Percentiles rank a stretch among this genome's conserved stretches.
Evolutionary conservation across 177 flowering plant genomes (phyloP).

Genomic region (Telopea speciosissima): DNA sequence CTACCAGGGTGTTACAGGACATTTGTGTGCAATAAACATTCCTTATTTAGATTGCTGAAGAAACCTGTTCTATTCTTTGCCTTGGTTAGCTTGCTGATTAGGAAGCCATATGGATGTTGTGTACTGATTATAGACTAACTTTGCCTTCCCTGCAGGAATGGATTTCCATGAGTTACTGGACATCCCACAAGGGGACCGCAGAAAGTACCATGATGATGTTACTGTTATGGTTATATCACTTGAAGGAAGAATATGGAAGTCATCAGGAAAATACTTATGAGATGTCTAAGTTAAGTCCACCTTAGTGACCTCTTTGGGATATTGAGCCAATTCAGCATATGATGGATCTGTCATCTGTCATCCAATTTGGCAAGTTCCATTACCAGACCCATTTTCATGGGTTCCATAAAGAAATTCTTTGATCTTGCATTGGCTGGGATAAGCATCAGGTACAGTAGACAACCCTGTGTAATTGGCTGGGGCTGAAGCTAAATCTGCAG

Average conservation of each 20-base stretch:
- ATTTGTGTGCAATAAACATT: no score
- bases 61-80: no score
- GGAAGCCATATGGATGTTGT: no score
- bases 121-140: background rate
- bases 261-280: constrained; percentile 5
- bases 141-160: constrained; percentile 4
- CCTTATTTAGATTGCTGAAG: no score
- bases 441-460: background rate
- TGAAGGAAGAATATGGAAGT: constrained; percentile 10
- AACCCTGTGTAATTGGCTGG: background rate
- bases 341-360: background rate
- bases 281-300: background rate
- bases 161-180: constrained; percentile 11
- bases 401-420: background rate
- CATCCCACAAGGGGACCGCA: constrained; percentile 13
- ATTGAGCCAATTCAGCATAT: background rate
- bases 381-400: background rate
- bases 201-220: constrained; percentile 12
- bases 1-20: no score
- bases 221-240: constrained; percentile 13
- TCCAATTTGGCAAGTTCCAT: background rate
- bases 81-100: no score
- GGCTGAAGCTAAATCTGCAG: background rate
- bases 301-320: background rate
- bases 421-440: background rate